These are phyloP conservation scores for Hirsutella minnesotensis DNA, from an alignment of 2,329 filamentous ascomycete species.

Conservation along the genomic window DNA sequence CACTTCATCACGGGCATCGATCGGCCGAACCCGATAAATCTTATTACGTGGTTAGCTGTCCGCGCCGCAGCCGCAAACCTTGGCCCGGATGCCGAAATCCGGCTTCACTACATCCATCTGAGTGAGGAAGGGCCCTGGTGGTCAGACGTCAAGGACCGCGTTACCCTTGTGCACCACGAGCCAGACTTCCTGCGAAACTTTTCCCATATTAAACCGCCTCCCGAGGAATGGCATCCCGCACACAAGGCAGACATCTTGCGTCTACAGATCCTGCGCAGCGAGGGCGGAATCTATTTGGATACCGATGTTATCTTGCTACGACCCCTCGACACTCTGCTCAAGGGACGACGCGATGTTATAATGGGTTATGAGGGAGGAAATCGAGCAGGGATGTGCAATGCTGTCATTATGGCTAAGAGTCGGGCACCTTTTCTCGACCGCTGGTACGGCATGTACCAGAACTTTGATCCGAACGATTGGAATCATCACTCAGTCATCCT, in stretches of 20 bases:
- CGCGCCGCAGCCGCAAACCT: not conserved
- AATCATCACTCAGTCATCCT: conserved; percentile 1
- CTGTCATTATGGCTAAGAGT: conserved; percentile 1
- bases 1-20: conserved; percentile 2
- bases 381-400: conserved; percentile 1
- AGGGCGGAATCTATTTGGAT: conserved; percentile 2
- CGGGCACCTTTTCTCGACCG: conserved; percentile 1
- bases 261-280: not conserved
- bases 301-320: conserved; percentile 1
- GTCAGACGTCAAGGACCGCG: not conserved
- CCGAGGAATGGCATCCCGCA: not conserved
- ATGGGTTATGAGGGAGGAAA: conserved; percentile 1
- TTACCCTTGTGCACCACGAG: not conserved
- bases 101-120: conserved; percentile 1
- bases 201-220: not conserved
- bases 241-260: conserved; percentile 3
- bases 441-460: conserved; percentile 1
- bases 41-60: not conserved
- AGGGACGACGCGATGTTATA: not conserved
- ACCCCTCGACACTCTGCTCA: not conserved
- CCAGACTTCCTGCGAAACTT: not conserved
- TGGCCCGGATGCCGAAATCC: not conserved
- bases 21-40: not conserved
- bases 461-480: conserved; percentile 1
- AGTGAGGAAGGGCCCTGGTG: conserved; percentile 3